phyloP scores from a whole-genome alignment of 495 filamentous ascomycete species.

The Penicillium canariense region DNA sequence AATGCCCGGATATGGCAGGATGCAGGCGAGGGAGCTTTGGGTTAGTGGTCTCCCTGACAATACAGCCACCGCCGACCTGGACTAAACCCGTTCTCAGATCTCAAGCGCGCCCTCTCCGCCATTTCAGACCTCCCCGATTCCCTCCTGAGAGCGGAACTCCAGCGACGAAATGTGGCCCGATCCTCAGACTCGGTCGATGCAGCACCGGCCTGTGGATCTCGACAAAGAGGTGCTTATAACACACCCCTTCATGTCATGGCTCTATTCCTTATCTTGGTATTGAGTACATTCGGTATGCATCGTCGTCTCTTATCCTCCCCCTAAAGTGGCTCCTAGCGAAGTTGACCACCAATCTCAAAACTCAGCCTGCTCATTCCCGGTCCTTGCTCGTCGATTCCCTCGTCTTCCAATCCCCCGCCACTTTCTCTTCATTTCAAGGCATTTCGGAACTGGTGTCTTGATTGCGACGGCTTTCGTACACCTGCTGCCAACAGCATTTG shows the following conservation, averaged over 20 bases:
- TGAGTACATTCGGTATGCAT: constrained; percentile 68
- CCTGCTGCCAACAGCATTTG: constrained; percentile 76
- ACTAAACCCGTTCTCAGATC: constrained; percentile 14
- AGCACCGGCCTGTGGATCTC: constrained; percentile 58
- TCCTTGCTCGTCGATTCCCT: constrained; percentile 52
- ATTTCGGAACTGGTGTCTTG: constrained; percentile 84
- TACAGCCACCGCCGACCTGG: not conserved
- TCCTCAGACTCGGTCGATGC: constrained; percentile 13
- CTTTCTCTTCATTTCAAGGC: constrained; percentile 71
- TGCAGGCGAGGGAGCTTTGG: constrained; percentile 15
- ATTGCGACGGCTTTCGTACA: constrained; percentile 91
- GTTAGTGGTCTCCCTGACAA: constrained; percentile 1
- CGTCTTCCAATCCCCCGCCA: constrained; percentile 46
- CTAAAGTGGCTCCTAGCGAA: not conserved
- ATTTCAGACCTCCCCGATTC: constrained; percentile 32
- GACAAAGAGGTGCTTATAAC: constrained; percentile 58
- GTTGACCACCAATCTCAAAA: constrained; percentile 10
- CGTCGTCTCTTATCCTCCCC: constrained; percentile 1
- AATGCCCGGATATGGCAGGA: constrained; percentile 19
- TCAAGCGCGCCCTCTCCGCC: constrained; percentile 18
- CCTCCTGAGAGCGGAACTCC: constrained; percentile 33
- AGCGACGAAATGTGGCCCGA: constrained; percentile 27
- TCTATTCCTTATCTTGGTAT: constrained; percentile 67
- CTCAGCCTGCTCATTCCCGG: constrained; percentile 53
- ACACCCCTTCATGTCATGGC: constrained; percentile 70